phyloP scores from a whole-genome alignment of 352 stramenopile genomes.

The Stramenopiles sp. region DNA sequence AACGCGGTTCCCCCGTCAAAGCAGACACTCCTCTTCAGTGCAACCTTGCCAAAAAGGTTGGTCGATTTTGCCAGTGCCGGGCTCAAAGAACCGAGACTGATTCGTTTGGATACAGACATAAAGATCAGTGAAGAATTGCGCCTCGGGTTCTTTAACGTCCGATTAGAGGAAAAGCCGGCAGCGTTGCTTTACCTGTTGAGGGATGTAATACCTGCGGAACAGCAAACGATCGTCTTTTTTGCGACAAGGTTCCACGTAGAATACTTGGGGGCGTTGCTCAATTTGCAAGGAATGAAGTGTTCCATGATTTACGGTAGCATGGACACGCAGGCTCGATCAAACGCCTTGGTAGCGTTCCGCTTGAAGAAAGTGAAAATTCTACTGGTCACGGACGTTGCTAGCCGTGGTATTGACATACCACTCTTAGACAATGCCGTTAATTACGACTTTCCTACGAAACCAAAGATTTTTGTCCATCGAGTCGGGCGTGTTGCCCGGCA shows the following conservation, averaged over 20 bases:
- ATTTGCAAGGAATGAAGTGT: constrained; percentile 34
- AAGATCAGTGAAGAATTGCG: constrained; percentile 94
- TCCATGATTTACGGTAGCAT: constrained; percentile 77
- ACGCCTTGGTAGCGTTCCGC: constrained; percentile 65
- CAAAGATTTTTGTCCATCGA: constrained; percentile 61
- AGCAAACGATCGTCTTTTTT: constrained; percentile 93
- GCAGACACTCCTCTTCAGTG: constrained; percentile 77
- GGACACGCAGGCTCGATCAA: constrained; percentile 67
- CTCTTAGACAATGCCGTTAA: constrained; percentile 89
- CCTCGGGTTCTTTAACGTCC: constrained; percentile 86
- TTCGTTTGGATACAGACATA: constrained; percentile 90
- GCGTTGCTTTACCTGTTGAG: constrained; percentile 85
- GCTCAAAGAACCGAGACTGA: constrained; percentile 84
- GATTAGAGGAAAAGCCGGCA: constrained; percentile 59
- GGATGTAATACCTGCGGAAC: constrained; percentile 66
- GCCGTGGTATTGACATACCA: constrained; percentile 80
- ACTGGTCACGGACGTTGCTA: constrained; percentile 79
- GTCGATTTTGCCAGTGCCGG: constrained; percentile 94
- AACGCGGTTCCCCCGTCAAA: constrained; percentile 57
- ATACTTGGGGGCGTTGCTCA: constrained; percentile 80
- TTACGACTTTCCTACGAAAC: constrained; percentile 74
- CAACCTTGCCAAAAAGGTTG: constrained; percentile 87
- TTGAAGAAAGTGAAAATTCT: constrained; percentile 65
- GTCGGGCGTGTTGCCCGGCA: constrained; percentile 53
- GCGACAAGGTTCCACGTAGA: constrained; percentile 95